These are phyloP conservation scores for Leccinum subspadiceum DNA, from an alignment of 1,284 basidiomycete species.

Conservation along the genomic window DNA sequence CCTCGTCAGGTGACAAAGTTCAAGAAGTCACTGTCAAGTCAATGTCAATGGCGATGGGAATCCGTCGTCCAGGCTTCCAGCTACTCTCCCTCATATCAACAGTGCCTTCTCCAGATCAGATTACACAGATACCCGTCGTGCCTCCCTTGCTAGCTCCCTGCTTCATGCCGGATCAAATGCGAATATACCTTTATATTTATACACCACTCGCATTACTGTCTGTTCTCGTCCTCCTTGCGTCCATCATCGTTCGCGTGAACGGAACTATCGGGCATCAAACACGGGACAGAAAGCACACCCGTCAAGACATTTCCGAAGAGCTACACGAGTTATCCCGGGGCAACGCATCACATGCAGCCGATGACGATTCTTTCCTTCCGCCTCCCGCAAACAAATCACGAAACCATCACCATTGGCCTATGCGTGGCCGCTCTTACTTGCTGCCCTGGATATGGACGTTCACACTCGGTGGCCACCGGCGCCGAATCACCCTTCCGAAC, in stretches of 20 bases:
- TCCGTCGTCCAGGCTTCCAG: constrained; percentile 81
- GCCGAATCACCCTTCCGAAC: constrained; percentile 30
- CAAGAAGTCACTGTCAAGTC: constrained; percentile 82
- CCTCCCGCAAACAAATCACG: constrained; percentile 15
- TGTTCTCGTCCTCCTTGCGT: constrained; percentile 38
- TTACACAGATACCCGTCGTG: constrained; percentile 27
- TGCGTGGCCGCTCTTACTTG: constrained; percentile 20
- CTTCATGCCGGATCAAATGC: constrained; percentile 65
- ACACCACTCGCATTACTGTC: constrained; percentile 46
- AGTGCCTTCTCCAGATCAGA: constrained; percentile 23
- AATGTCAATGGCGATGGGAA: constrained; percentile 77
- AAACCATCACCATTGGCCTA: background rate
- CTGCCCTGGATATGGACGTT: constrained; percentile 27
- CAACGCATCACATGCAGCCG: constrained; percentile 3
- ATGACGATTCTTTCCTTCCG: constrained; percentile 18
- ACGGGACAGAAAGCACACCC: constrained; percentile 9
- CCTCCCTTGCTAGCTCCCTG: constrained; percentile 52
- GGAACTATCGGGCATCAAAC: constrained; percentile 7
- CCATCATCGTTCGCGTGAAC: constrained; percentile 30
- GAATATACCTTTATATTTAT: constrained; percentile 58
- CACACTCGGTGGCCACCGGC: constrained; percentile 27
- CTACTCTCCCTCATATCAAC: constrained; percentile 71
- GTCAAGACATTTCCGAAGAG: constrained; percentile 10
- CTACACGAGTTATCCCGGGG: constrained; percentile 12
- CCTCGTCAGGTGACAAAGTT: constrained; percentile 34